Evolutionary conservation across 768 basidiomycete genomes (phyloP), one percentile per base, ranked within the genome.

Genomic region (Termitomyces sp.): DNA sequence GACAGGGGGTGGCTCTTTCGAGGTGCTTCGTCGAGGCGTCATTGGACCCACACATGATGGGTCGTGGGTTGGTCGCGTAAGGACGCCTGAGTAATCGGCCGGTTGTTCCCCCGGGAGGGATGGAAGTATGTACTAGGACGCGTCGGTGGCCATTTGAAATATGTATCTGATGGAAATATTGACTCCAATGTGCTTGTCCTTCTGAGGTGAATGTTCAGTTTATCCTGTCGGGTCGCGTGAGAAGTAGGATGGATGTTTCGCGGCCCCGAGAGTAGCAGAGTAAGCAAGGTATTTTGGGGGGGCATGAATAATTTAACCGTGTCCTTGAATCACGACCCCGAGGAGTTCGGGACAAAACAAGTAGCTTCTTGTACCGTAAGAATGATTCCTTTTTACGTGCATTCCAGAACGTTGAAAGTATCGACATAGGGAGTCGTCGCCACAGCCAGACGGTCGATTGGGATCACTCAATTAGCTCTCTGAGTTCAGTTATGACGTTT

Each of bases 21-120:
- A 18, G 49, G 2, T 36, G 45, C 28, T 57, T 56, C 39, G 24
- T 32, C 49, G 16, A 52, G 50, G 40, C 32, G 59, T 57, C 60
- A 61, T 57, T 61, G 49, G 55, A 44, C 48, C n/a, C 38, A 15
- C 3, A 18, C 38, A 16, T n/a, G 46, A 45, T 32, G 46, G n/a
- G n/a, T 35, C 52, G 61, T 58, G 61, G 61, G 56, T 62, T 32
- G 15, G 55, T 52, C 44, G 57, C 61, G 61, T 62, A 58, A 62
- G n/a, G 46, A 16, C 5, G 45, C 7, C 24, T 62, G 49, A 57
- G 56, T 58, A 62, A 58, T 44, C 50, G 44, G 50, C 36, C 33
- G 60, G 15, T 55, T 22, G 11, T 11, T 39, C 40, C 39, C 22
- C 59, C 33, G 38, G 22, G n/a, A 46, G 18, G n/a, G 7, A 40